These are phyloP conservation scores for Hygrophorus pudorinus DNA, from an alignment of 768 basidiomycete species.

Conservation along the genomic window DNA sequence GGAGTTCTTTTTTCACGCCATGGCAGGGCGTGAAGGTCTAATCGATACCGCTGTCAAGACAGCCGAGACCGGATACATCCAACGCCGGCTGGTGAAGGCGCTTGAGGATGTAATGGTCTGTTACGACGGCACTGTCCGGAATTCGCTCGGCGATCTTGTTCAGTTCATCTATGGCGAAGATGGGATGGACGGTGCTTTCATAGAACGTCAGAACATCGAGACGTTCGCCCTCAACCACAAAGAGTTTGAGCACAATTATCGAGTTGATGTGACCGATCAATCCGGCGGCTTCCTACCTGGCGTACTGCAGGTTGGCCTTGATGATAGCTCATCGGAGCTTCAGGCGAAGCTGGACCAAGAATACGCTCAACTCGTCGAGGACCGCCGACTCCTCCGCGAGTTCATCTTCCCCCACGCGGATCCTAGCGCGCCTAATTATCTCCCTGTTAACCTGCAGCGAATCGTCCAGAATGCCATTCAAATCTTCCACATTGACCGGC, in stretches of 20 bases:
- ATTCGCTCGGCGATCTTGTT: constrained; percentile 91
- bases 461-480: constrained; percentile 93
- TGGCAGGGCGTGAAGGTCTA: constrained; percentile 98
- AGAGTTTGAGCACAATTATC: constrained; percentile 85
- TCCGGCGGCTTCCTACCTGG: constrained; percentile 70
- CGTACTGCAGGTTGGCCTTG: constrained; percentile 79
- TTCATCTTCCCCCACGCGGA: constrained; percentile 79
- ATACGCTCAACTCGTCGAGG: constrained; percentile 49
- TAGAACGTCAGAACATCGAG: constrained; percentile 91
- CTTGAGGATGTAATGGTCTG: constrained; percentile 95
- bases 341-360: constrained; percentile 77
- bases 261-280: constrained; percentile 89
- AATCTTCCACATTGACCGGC: constrained; percentile 93
- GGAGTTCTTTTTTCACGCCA: constrained; percentile 99
- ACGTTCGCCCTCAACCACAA: constrained; percentile 74
- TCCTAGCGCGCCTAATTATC: constrained; percentile 65
- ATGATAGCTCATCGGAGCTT: constrained; percentile 73
- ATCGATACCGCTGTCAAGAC: constrained; percentile 99
- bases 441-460: constrained; percentile 92
- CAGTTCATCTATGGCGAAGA: constrained; percentile 98
- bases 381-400: constrained; percentile 67
- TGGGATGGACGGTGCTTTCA: constrained; percentile 97
- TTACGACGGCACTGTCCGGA: constrained; percentile 96
- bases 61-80: constrained; percentile 98
- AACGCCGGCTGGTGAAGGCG: constrained; percentile 95